Evolutionary conservation across 441 rosid species (phyloP).

Genomic region (Populus hybrid): DNA sequence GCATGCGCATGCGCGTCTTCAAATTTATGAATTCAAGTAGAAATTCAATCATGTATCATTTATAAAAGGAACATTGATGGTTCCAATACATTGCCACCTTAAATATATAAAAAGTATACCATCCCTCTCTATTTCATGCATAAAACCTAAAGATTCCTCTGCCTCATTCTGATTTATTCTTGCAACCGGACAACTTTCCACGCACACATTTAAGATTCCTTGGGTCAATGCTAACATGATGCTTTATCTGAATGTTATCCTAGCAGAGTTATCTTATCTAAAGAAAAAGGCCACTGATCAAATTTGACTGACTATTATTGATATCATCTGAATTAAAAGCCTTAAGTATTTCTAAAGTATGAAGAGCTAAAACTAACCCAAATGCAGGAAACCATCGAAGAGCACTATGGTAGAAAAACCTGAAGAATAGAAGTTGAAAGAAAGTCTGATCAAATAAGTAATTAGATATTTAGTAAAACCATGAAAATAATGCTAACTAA

Average conservation of each 20-base stretch:
- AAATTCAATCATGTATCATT: neutral
- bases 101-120: neutral
- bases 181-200: neutral
- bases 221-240: neutral
- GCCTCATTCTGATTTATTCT: neutral
- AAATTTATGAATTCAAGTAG: neutral
- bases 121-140: neutral
- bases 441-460: neutral
- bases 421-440: constrained; percentile 29
- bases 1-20: neutral
- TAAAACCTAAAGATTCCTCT: neutral
- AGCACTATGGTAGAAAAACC: constrained; percentile 95
- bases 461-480: neutral
- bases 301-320: neutral
- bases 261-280: neutral
- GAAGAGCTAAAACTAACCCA: constrained; percentile 51
- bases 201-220: neutral
- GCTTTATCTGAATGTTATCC: neutral
- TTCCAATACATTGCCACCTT: neutral
- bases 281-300: neutral
- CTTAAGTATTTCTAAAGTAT: neutral
- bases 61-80: neutral
- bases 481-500: neutral
- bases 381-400: constrained; percentile 78
- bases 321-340: neutral